A percentile compares a stretch with the other conserved stretches of the same genome.
Evolutionary conservation across 1,284 basidiomycete genomes (phyloP).

Genomic region (Fomitopsis palustris): DNA sequence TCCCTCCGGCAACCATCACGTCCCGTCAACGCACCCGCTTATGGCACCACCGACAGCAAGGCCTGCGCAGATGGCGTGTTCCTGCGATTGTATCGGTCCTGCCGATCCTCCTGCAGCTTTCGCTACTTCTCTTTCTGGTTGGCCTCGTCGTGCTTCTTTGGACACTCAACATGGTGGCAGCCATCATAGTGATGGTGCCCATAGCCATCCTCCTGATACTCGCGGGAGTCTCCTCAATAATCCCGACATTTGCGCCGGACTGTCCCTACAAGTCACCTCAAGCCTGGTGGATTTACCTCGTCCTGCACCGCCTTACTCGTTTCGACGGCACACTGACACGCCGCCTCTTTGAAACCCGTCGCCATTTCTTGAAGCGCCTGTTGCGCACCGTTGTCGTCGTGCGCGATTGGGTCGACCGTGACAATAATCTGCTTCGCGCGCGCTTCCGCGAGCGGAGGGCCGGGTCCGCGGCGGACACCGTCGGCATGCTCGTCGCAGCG

Average conservation of each 20-base stretch:
- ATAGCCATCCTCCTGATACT: background rate
- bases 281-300: background rate
- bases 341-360: background rate
- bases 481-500: background rate
- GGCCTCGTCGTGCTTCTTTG: conserved; percentile 13
- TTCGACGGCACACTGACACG: background rate
- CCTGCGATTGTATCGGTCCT: conserved; percentile 12
- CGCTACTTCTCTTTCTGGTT: conserved; percentile 15
- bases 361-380: background rate
- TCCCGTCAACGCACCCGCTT: conserved; percentile 6
- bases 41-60: conserved; percentile 7
- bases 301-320: background rate
- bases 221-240: background rate
- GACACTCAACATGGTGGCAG: conserved; percentile 4
- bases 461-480: background rate
- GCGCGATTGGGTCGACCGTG: background rate
- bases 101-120: conserved; percentile 13
- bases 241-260: conserved; percentile 1
- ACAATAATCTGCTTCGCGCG: background rate
- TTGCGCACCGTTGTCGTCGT: background rate
- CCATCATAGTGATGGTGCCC: background rate
- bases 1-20: background rate
- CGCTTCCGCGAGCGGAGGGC: background rate
- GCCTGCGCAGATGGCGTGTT: conserved; percentile 10
- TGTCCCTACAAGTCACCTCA: background rate